Conservation (phyloP, 306 rosid genomes). For the Lablab purpureus region DNA sequence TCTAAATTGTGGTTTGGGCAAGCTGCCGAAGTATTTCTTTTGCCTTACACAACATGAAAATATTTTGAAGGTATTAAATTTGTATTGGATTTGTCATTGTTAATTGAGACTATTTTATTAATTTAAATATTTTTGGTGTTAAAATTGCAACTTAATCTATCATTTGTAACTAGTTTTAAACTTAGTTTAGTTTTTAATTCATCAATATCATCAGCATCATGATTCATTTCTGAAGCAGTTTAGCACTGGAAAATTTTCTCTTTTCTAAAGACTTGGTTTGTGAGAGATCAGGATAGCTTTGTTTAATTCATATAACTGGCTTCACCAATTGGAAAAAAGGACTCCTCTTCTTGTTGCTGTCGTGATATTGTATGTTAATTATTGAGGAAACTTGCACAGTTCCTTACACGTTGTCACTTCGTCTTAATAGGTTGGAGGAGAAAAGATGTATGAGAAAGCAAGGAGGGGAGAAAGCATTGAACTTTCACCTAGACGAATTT, state of each 20-base stretch:
- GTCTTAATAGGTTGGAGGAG: conserved; percentile 87
- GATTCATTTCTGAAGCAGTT: conserved; percentile 30
- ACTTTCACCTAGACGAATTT: conserved; percentile 90
- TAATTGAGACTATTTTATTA: conserved; percentile 4
- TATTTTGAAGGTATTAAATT: not conserved
- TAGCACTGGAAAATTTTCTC: not conserved
- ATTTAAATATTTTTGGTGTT: not conserved
- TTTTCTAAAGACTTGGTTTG: conserved; percentile 24
- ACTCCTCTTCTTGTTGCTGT: not conserved
- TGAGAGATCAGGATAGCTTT: not conserved
- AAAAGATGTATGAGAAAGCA: conserved; percentile 95
- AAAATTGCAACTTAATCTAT: not conserved
- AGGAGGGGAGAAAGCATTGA: conserved; percentile 97
- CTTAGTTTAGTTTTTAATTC: conserved; percentile 20
- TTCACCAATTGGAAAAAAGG: not conserved
- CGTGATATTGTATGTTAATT: not conserved
- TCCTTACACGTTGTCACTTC: conserved; percentile 42
- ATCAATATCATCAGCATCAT: conserved; percentile 1
- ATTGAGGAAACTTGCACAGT: conserved; percentile 33
- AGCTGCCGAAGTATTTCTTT: conserved; percentile 21
- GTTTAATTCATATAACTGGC: conserved; percentile 4
- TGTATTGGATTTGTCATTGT: not conserved
- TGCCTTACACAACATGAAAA: not conserved
- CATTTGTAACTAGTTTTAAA: conserved; percentile 1
- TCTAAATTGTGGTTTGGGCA: conserved; percentile 27